Evolutionary conservation across 805 yeast species (phyloP).

Genomic region (Wickerhamiella spandovensis): DNA sequence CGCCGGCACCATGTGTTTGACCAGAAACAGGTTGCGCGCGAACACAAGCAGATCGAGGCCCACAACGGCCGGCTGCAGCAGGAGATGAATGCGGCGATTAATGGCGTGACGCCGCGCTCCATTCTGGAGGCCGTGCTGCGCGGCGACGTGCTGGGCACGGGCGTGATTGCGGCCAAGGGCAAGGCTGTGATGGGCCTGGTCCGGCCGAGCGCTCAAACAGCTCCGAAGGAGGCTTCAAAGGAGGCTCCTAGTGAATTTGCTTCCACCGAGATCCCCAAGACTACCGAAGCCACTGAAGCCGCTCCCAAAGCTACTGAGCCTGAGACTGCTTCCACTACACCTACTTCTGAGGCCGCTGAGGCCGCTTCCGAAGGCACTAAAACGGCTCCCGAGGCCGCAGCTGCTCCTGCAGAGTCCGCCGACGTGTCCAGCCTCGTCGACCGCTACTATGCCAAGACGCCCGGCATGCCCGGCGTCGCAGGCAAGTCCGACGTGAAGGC

Average conservation of each 20-base stretch:
- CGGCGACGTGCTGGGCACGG: constrained; percentile 4
- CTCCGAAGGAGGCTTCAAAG: too few species aligned
- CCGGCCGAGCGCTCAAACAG: too few species aligned
- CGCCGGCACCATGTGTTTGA: constrained; percentile 16
- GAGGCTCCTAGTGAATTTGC: too few species aligned
- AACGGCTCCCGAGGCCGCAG: background rate
- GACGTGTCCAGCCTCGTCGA: background rate
- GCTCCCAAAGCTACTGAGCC: too few species aligned
- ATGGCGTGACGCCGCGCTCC: constrained; percentile 24
- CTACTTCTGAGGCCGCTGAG: constrained; percentile 3
- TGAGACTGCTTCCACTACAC: too few species aligned
- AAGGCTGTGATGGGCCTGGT: constrained; percentile 4
- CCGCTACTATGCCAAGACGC: background rate
- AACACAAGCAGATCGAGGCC: constrained; percentile 23
- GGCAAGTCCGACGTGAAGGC: constrained; percentile 19
- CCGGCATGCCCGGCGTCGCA: background rate
- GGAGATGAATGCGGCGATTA: constrained; percentile 29
- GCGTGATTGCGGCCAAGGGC: background rate
- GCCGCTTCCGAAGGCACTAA: background rate
- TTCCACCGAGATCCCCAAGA: too few species aligned
- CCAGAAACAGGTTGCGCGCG: constrained; percentile 9
- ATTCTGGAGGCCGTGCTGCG: constrained; percentile 19
- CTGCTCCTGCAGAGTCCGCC: background rate
- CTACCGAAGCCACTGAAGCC: too few species aligned
- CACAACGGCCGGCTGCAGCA: constrained; percentile 33